Base-by-base conservation (phyloP, 2,329 filamentous ascomycete genomes). In the Neophaeococcomyces mojaviensis region DNA sequence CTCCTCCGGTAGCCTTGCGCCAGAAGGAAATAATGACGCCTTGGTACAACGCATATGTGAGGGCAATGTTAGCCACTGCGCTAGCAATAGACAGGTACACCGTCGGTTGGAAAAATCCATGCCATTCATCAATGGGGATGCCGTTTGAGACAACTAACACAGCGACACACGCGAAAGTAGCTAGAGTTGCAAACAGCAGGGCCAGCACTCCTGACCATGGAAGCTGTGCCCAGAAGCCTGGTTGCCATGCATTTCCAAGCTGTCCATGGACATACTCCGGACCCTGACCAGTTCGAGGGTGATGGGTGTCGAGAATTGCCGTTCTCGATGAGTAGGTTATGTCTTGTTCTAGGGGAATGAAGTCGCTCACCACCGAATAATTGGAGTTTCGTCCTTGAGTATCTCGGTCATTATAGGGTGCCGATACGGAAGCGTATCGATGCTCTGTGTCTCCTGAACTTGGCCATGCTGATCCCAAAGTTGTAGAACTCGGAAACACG, bases 41-140 rank as follows among this genome's bases (percentile, higher is more conserved):
- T 34, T 49, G 32, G 15, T 28, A 15, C 8, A 49, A 28, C 10
- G 44, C 44, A 31, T 24, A 49, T 28, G 16, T 20, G 10, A 48
- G 24, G 13, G 48, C n/a, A 20, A 49, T 41, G 16, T 49, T 49
- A 2, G 32, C 40, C 8, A 35, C 12, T 4, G 47, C 31, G 30
- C 18, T 42, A 30, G 36, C 44, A 19, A 49, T 49, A 33, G 47
- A 26, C 12, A 49, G 36, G 16, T 49, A 49, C 3, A 49, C 47
- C 18, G 47, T 41, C 8, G 47, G 47, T 37, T 49, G 47, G n/a
- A 49, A 26, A 28, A 6, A 28, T 28, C 24, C 24, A 9, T 16
- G 42, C 47, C 47, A 49, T 10, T 16, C 26, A 8, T 9, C 8
- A 19, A 48, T 42, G 13, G 47, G 20, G 15, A 28, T 15, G 13